These are phyloP conservation scores for Cyclotella atomus DNA, from an alignment of 108 stramenopile species.

Conservation along the genomic window DNA sequence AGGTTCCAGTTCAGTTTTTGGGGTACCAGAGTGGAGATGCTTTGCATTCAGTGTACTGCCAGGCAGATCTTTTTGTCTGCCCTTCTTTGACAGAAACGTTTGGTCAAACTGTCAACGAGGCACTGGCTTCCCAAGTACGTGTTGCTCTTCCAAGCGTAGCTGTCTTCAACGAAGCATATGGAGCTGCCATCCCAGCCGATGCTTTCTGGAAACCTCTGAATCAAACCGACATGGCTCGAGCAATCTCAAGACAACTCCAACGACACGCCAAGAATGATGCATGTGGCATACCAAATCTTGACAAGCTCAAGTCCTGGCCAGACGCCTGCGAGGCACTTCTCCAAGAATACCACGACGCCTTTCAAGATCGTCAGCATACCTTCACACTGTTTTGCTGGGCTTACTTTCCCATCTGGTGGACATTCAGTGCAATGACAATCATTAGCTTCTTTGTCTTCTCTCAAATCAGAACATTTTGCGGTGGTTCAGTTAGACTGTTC, in stretches of 20 bases:
- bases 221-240: constrained; percentile 30
- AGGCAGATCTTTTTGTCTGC: constrained; percentile 57
- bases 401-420: constrained; percentile 50
- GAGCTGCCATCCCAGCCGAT: constrained; percentile 45
- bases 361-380: constrained; percentile 44
- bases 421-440: constrained; percentile 25
- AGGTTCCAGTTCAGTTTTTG: constrained; percentile 54
- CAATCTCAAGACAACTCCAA: constrained; percentile 42
- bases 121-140: constrained; percentile 51
- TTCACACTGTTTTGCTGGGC: constrained; percentile 36
- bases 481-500: constrained; percentile 49
- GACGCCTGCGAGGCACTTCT: constrained; percentile 42
- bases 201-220: constrained; percentile 57
- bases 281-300: constrained; percentile 34
- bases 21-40: constrained; percentile 60
- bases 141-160: constrained; percentile 55
- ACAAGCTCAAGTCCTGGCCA: constrained; percentile 50
- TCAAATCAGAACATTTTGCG: constrained; percentile 41
- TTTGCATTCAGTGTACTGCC: constrained; percentile 52
- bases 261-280: constrained; percentile 37
- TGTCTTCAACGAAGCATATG: constrained; percentile 60
- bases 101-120: constrained; percentile 66
- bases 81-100: constrained; percentile 60
- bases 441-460: constrained; percentile 42
- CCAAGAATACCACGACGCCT: constrained; percentile 44